Percentiles rank a stretch among this genome's conserved stretches.
Evolutionary conservation across 495 filamentous ascomycete genomes (phyloP).

Genomic region (Clohesyomyces aquaticus): DNA sequence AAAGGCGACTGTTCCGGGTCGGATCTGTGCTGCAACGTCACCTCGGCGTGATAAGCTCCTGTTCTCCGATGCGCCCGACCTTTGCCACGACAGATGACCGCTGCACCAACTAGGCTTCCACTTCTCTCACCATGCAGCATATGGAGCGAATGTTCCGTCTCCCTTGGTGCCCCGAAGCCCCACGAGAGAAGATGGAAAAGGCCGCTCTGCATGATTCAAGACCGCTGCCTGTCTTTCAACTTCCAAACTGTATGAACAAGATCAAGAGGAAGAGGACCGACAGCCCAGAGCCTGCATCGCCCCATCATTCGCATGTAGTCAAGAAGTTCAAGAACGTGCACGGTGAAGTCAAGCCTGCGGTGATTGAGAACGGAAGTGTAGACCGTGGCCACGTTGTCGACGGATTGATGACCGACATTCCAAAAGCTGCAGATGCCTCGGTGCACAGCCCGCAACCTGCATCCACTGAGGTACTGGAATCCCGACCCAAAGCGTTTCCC

Average conservation of each 20-base stretch:
- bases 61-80: constrained; percentile 26
- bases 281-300: constrained; percentile 39
- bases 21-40: constrained; percentile 34
- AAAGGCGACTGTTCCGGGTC: constrained; percentile 17
- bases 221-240: constrained; percentile 45
- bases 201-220: constrained; percentile 43
- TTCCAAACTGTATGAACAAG: constrained; percentile 43
- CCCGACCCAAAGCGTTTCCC: constrained; percentile 24
- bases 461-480: constrained; percentile 20
- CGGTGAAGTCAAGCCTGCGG: constrained; percentile 37
- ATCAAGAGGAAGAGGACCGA: constrained; percentile 46
- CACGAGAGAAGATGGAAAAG: constrained; percentile 44
- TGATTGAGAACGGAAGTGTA: constrained; percentile 7
- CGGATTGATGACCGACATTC: constrained; percentile 19
- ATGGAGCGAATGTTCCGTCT: constrained; percentile 51
- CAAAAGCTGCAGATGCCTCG: constrained; percentile 3
- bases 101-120: constrained; percentile 37
- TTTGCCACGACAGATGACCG: constrained; percentile 39
- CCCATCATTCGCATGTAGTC: constrained; percentile 32
- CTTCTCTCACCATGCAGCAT: constrained; percentile 45
- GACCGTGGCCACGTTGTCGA: constrained; percentile 29
- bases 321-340: constrained; percentile 41
- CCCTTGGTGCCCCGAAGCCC: constrained; percentile 46
- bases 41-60: constrained; percentile 19
- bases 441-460: constrained; percentile 12